A percentile compares a stretch with the other conserved stretches of the same genome.
phyloP scores from a whole-genome alignment of 148 eudicot species.

The Vaccinium myrtillus region DNA sequence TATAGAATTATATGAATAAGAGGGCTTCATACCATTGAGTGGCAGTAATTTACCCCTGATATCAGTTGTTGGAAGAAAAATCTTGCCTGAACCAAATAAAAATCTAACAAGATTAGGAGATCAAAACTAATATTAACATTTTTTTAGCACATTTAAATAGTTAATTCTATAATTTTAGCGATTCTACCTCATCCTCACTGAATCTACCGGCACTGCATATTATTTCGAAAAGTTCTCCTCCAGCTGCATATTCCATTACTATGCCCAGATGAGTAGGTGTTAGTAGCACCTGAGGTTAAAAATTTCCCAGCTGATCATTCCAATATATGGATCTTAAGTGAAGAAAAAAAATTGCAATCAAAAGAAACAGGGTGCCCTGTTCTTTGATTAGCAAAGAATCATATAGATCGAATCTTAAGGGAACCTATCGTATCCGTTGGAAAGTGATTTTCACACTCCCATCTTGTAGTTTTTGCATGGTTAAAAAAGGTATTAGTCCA shows the following conservation, averaged over 20 bases:
- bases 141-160: not conserved
- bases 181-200: slow-evolving; percentile 56
- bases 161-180: not conserved
- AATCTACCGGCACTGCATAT: slow-evolving; percentile 57
- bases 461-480: not conserved
- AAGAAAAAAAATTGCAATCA: not conserved
- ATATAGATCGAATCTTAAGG: not conserved
- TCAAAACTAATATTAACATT: not conserved
- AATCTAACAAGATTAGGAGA: not conserved
- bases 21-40: slow-evolving; percentile 39
- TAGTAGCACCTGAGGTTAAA: slow-evolving; percentile 37
- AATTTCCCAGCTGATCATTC: not conserved
- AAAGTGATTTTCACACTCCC: not conserved
- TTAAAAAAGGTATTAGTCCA: too few species aligned
- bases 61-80: slow-evolving; percentile 64
- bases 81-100: slow-evolving; percentile 36
- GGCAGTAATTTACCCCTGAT: slow-evolving; percentile 67
- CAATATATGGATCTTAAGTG: not conserved
- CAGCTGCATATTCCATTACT: slow-evolving; percentile 71
- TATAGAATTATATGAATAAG: not conserved
- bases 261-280: slow-evolving; percentile 70
- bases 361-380: not conserved
- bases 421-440: not conserved
- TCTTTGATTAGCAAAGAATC: not conserved
- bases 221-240: slow-evolving; percentile 59